phyloP scores from a whole-genome alignment of 164 flowering plant species.

The Cinnamomum micranthum region DNA sequence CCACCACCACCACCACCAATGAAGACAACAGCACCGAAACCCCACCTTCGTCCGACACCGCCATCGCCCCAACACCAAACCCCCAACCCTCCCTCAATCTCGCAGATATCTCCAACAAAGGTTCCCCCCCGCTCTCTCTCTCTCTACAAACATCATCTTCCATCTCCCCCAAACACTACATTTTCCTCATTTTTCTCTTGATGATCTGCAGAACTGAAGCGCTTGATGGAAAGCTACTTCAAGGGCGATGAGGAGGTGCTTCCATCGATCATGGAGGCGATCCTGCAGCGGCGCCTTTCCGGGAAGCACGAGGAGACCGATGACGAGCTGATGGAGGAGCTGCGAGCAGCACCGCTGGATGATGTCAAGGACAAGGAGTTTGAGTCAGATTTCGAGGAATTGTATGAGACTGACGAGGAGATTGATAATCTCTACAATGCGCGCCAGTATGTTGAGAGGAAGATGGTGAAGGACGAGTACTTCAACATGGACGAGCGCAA shows the following conservation, averaged over 20 bases:
- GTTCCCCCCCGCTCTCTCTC: not conserved
- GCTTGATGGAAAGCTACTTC: constrained; percentile 47
- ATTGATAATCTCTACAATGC: constrained; percentile 69
- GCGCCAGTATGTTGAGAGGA: constrained; percentile 44
- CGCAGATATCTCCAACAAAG: constrained; percentile 18
- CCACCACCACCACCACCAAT: constrained; percentile 1
- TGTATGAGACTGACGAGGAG: constrained; percentile 67
- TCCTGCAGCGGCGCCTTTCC: constrained; percentile 42
- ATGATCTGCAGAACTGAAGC: constrained; percentile 40
- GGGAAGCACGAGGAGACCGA: constrained; percentile 74
- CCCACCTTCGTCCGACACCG: not conserved
- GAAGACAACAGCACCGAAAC: too few relatives aligned
- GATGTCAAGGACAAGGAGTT: constrained; percentile 51
- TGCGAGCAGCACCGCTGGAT: constrained; percentile 37
- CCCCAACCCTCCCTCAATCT: not conserved
- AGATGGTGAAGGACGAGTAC: constrained; percentile 47
- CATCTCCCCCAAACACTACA: too few relatives aligned
- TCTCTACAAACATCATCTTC: not conserved
- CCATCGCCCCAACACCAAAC: not conserved
- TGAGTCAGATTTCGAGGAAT: constrained; percentile 62
- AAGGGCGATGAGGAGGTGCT: constrained; percentile 57
- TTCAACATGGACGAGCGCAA: constrained; percentile 71
- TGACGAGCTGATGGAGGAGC: constrained; percentile 61
- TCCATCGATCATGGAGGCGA: constrained; percentile 50
- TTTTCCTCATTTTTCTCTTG: not conserved